phyloP scores from a whole-genome alignment of 306 rosid genomes.

The Dryas drummondii region DNA sequence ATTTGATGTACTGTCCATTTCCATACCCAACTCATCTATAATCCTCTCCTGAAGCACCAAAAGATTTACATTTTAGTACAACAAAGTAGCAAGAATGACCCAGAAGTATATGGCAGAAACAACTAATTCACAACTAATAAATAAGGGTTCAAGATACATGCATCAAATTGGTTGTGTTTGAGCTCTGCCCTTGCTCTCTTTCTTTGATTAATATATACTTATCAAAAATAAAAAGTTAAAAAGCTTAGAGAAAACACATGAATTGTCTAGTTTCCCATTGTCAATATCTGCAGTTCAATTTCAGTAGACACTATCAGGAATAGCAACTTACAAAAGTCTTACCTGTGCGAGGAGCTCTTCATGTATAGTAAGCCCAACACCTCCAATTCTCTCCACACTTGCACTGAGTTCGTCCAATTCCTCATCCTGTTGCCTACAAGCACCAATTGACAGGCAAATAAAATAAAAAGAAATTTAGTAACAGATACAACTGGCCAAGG shows the following conservation, averaged over 20 bases:
- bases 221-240: neutral
- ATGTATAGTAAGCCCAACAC: constrained; percentile 95
- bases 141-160: constrained; percentile 14
- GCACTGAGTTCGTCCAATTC: constrained; percentile 93
- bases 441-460: constrained; percentile 23
- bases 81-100: neutral
- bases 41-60: constrained; percentile 72
- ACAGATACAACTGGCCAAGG: neutral
- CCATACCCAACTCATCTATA: constrained; percentile 78
- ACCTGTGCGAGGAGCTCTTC: constrained; percentile 94
- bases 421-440: constrained; percentile 82
- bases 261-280: neutral
- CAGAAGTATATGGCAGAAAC: neutral
- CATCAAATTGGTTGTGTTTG: constrained; percentile 3
- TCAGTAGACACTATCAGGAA: constrained; percentile 1
- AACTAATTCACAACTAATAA: neutral
- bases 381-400: constrained; percentile 92
- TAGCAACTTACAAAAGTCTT: constrained; percentile 24
- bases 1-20: constrained; percentile 91
- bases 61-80: constrained; percentile 12
- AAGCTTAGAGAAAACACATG: constrained; percentile 7
- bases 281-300: neutral
- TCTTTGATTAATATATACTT: neutral
- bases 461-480: constrained; percentile 24
- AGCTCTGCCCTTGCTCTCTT: neutral